Evolutionary conservation across 2,329 filamentous ascomycete species (phyloP), one percentile per base, ranked within the genome.

Genomic region (Monosporascus sp.): DNA sequence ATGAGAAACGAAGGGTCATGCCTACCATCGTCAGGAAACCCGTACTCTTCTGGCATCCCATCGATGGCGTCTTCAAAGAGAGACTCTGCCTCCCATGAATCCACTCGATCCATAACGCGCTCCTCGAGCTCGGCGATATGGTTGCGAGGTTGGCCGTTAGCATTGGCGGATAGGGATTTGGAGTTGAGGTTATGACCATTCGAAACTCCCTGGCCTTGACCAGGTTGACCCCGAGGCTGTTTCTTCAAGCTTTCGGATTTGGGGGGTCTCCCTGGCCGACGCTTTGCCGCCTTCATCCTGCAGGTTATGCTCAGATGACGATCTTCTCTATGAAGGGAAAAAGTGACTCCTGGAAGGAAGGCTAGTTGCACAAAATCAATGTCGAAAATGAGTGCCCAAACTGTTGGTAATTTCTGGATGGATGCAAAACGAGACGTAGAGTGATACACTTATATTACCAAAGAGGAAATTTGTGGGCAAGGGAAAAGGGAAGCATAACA

Each of bases 1-100:
- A 37, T 52, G 19, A 35, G 26, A 37, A 5, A 31, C 4, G 24
- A n/a, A 16, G n/a, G n/a, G 14, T 57, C 68, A 71, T 70, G 20
- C 43, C 6, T 65, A 79, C 80, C 74, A 63, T 77, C 74, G 52
- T 62, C 64, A 38, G 67, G 62, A 59, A 68, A 74, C 56, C 76
- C 73, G 62, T 22, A 22, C 22, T 80, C 78, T 54, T 84, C 77
- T 45, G 73, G 72, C 56, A 86, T 66, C 53, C 82, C 78, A 52
- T 85, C 80, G 51, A 88, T 73, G 37, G 78, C 74, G 62, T 87
- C 84, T 57, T 83, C 82, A 56, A 84, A 84, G 2, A 87, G 69
- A 26, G 83, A 87, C 58, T 86, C 80, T 6, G 78, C 80, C 61
- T 86, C 84, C 83, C 82, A 86, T 14, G 77, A 77, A 49, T 81